Conservation (phyloP, 2,329 filamentous ascomycete species). For the Tolypocladium ophioglossoides region DNA sequence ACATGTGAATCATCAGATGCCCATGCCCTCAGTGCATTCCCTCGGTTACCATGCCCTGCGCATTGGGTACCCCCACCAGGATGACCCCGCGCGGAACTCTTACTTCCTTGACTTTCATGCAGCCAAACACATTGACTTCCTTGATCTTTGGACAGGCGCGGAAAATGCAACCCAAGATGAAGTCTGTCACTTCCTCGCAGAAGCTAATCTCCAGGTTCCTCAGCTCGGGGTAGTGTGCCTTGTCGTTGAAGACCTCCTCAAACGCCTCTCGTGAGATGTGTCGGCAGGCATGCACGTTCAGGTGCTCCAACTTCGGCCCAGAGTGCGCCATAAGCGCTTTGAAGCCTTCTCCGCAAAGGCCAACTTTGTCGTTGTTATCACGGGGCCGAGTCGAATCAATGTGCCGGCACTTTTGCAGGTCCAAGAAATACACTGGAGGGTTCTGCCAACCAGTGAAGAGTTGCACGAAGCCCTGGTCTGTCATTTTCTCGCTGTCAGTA, state of each 20-base stretch:
- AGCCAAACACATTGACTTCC: slow-evolving; percentile 53
- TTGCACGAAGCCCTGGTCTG: slow-evolving; percentile 59
- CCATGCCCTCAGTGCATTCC: slow-evolving; percentile 19
- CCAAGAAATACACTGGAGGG: slow-evolving; percentile 55
- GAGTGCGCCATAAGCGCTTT: slow-evolving; percentile 77
- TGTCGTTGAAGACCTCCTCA: slow-evolving; percentile 57
- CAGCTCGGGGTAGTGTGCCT: slow-evolving; percentile 55
- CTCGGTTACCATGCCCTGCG: slow-evolving; percentile 49
- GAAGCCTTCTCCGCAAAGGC: slow-evolving; percentile 68
- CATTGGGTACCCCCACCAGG: slow-evolving; percentile 48
- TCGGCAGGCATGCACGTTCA: slow-evolving; percentile 78
- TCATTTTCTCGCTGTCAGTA: slow-evolving; percentile 64
- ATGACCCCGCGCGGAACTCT: slow-evolving; percentile 44
- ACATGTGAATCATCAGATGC: neutral
- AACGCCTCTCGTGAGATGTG: slow-evolving; percentile 68
- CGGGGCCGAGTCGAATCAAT: slow-evolving; percentile 61
- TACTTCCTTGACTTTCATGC: slow-evolving; percentile 49
- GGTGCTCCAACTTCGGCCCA: slow-evolving; percentile 47
- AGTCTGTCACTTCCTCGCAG: slow-evolving; percentile 56
- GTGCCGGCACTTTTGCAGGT: slow-evolving; percentile 69
- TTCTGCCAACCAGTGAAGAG: slow-evolving; percentile 74
- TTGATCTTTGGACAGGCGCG: slow-evolving; percentile 49
- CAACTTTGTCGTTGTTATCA: slow-evolving; percentile 54
- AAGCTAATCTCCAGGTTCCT: slow-evolving; percentile 69
- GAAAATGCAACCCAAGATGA: slow-evolving; percentile 54